Evolutionary conservation across 345 rosid species (phyloP), one percentile per base, ranked within the genome.

Genomic region (Gossypium stocksii): DNA sequence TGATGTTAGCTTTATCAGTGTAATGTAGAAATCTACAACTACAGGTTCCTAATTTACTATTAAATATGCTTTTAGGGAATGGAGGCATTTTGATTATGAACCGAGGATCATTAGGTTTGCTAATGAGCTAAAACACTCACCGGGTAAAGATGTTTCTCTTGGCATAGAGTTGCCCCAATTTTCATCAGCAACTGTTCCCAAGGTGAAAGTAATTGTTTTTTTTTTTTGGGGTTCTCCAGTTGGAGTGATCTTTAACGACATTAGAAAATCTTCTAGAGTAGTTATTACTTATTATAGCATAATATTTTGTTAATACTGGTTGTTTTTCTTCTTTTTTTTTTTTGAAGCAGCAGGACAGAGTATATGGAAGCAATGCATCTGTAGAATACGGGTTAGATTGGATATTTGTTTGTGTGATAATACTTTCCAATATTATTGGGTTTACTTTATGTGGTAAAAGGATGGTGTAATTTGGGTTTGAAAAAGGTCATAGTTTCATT

Each of bases 161-260:
- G 81, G 72, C 58, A 71, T 82, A n/a, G 80, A 20, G 67, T 80
- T 95, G 78, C 93, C 94, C 60, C 98, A 88, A 25, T 91, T 95
- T 84, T 95, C 99, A 59, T 90, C 99, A 0, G 89, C 93, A 34
- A 71, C 89, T 71, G 87, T 87, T 75, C 91, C 90, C 9, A 82
- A 83, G 92, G 97, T 95, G 81, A 73, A 74, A 22, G 53, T 12
- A 22, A 34, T 14, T n/a, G n/a, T 71, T 20, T 25, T 43, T 27
- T 56, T 29, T 22, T 73, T 67, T 69, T 29, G 14, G 20, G 61
- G 27, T 38, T 58, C 66, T 54, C 60, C 59, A 54, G 49, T 59
- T 25, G 13, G n/a, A 43, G 52, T 41, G 34, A 22, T 58, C 66
- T 68, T 46, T 44, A 71, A 13, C 52, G 23, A 22, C 46, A 0